Evolutionary conservation across 1,284 basidiomycete genomes (phyloP).

Genomic region (Pulveroboletus sp.): DNA sequence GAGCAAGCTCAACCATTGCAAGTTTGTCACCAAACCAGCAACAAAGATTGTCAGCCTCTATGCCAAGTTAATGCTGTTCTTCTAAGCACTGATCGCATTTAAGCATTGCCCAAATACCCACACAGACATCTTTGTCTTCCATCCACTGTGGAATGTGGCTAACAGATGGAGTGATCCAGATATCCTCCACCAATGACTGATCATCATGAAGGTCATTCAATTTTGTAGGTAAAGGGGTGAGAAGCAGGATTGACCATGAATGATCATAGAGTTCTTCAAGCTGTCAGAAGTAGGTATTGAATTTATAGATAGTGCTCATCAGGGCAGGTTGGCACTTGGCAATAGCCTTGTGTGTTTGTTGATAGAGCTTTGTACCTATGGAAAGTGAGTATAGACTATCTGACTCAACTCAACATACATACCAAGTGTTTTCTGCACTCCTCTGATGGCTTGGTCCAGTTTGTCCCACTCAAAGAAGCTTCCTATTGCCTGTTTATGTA

Average conservation of each 20-base stretch:
- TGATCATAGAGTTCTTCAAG: constrained; percentile 26
- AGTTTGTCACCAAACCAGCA: constrained; percentile 19
- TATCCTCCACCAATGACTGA: too few relatives aligned
- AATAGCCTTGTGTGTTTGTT: too few relatives aligned
- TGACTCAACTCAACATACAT: too few relatives aligned
- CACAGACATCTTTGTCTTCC: too few relatives aligned
- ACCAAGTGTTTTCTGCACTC: background rate
- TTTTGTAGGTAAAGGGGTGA: constrained; percentile 20
- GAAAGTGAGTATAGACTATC: too few relatives aligned
- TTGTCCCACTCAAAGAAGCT: constrained; percentile 27
- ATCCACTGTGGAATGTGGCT: background rate
- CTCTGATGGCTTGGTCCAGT: background rate
- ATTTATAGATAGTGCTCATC: background rate
- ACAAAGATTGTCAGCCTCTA: constrained; percentile 14
- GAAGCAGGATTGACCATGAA: constrained; percentile 33
- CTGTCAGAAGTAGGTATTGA: constrained; percentile 32
- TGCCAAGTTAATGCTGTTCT: constrained; percentile 6
- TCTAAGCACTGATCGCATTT: constrained; percentile 15
- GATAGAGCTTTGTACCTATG: too few relatives aligned
- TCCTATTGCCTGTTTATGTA: too few relatives aligned
- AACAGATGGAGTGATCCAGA: too few relatives aligned
- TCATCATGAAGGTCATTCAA: background rate
- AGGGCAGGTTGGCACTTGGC: too few relatives aligned
- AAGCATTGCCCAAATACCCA: constrained; percentile 33
- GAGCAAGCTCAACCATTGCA: constrained; percentile 14